Percentiles rank a stretch among this genome's conserved stretches.
Conservation (phyloP, 208 protist species). For the Acanthamoeba quina region DNA sequence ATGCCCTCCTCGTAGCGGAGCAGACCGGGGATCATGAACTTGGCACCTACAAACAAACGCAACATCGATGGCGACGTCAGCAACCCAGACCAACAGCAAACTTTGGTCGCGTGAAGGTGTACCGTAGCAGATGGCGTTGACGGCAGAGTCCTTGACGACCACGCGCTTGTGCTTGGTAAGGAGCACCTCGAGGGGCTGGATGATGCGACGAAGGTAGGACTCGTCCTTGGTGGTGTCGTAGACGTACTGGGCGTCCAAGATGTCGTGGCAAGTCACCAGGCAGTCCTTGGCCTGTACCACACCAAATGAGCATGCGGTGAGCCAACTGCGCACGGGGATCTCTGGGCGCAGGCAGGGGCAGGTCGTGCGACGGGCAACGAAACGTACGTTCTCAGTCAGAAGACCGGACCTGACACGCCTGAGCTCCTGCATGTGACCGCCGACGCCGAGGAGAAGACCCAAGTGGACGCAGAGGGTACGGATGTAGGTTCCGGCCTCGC, state of each 20-base stretch:
- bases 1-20: slow-evolving; percentile 98
- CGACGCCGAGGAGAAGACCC: slow-evolving; percentile 98
- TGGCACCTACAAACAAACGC: slow-evolving; percentile 87
- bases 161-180: slow-evolving; percentile 98
- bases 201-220: slow-evolving; percentile 96
- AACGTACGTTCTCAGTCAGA: slow-evolving; percentile 92
- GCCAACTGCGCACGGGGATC: not conserved
- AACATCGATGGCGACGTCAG: slow-evolving; percentile 88
- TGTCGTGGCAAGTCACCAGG: slow-evolving; percentile 99
- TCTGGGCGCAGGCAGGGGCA: not conserved
- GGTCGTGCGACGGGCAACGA: too few relatives aligned
- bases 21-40: slow-evolving; percentile 99
- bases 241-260: slow-evolving; percentile 99
- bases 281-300: slow-evolving; percentile 86
- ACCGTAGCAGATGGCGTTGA: slow-evolving; percentile 99
- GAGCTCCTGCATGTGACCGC: slow-evolving; percentile 99
- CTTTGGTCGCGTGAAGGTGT: not conserved
- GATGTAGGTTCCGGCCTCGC: slow-evolving; percentile 99
- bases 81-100: not conserved
- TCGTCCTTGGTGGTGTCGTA: slow-evolving; percentile 98
- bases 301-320: not conserved
- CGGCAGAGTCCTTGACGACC: slow-evolving; percentile 99
- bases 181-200: slow-evolving; percentile 98
- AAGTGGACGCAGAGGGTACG: slow-evolving; percentile 99
- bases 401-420: slow-evolving; percentile 98